Percentiles rank a stretch among this genome's conserved stretches.
These are phyloP conservation scores for Calonectria pteridis DNA, from an alignment of 2,329 filamentous ascomycete genomes.

Conservation along the genomic window DNA sequence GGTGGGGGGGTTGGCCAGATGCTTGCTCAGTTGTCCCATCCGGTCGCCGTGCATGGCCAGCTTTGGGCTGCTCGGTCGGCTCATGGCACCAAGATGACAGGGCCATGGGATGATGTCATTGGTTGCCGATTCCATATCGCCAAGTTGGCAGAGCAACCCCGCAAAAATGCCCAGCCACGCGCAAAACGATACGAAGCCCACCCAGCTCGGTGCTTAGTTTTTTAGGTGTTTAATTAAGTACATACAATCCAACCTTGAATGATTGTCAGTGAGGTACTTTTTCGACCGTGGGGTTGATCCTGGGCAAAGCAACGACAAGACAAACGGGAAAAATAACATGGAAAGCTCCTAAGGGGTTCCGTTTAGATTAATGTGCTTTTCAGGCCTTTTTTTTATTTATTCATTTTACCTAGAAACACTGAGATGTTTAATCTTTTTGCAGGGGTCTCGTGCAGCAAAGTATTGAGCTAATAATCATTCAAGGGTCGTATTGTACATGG, in stretches of 20 bases:
- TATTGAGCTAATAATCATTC: neutral
- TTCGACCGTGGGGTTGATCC: neutral
- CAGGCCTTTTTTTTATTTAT: too few relatives aligned
- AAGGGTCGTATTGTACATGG: neutral
- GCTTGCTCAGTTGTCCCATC: conserved; percentile 24
- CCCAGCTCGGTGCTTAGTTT: conserved; percentile 14
- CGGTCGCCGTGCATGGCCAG: conserved; percentile 33
- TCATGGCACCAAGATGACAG: conserved; percentile 20
- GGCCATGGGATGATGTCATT: conserved; percentile 45
- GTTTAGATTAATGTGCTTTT: neutral
- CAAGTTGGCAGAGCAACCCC: conserved; percentile 48
- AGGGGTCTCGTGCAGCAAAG: neutral
- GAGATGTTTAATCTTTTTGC: neutral
- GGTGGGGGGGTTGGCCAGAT: conserved; percentile 32
- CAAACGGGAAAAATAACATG: neutral
- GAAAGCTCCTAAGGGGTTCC: neutral
- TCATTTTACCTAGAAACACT: neutral
- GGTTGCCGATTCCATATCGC: conserved; percentile 10
- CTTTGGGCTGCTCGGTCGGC: conserved; percentile 29
- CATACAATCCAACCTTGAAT: conserved; percentile 1
- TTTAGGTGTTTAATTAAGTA: conserved; percentile 15
- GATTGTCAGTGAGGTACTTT: neutral
- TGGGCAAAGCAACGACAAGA: neutral
- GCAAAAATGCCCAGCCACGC: conserved; percentile 23
- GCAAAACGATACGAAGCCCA: conserved; percentile 14